Conservation (phyloP, 2,329 filamentous ascomycete species). For the Diaporthe sp. region DNA sequence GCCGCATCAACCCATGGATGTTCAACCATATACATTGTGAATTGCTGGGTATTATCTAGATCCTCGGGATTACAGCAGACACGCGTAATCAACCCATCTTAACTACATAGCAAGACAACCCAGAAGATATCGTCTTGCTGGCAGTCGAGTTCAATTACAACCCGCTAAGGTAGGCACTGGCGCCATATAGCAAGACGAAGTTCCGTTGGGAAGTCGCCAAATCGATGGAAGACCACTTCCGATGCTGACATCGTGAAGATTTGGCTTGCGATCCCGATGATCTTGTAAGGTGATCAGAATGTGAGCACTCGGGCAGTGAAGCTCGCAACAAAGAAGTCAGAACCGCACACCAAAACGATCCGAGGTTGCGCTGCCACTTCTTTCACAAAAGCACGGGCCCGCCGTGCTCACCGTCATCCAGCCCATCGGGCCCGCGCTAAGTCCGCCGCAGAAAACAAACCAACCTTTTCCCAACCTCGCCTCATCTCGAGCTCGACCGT, state of each 20-base stretch:
- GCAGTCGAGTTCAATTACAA: not conserved
- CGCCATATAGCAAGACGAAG: not conserved
- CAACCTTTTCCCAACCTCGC: constrained; percentile 3
- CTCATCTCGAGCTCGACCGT: not conserved
- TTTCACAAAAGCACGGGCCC: constrained; percentile 5
- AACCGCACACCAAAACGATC: not conserved
- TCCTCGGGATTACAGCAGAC: not conserved
- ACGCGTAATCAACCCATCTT: not conserved
- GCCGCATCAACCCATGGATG: too few relatives aligned
- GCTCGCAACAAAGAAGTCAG: not conserved
- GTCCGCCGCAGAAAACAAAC: not conserved
- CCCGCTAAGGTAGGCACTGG: not conserved
- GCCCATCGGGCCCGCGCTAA: not conserved
- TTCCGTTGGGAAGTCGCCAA: not conserved
- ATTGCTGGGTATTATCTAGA: too few relatives aligned
- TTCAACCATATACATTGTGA: too few relatives aligned
- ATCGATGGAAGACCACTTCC: not conserved
- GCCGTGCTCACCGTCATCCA: not conserved
- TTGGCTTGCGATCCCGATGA: not conserved
- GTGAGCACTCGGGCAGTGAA: not conserved
- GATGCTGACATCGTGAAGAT: not conserved
- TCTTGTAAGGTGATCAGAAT: not conserved
- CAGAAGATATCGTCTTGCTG: not conserved
- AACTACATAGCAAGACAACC: too few relatives aligned
- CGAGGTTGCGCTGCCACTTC: not conserved